Percentiles rank a stretch among this genome's conserved stretches.
Conservation (phyloP, 805 yeast genomes). For the Starmerella vitae region DNA sequence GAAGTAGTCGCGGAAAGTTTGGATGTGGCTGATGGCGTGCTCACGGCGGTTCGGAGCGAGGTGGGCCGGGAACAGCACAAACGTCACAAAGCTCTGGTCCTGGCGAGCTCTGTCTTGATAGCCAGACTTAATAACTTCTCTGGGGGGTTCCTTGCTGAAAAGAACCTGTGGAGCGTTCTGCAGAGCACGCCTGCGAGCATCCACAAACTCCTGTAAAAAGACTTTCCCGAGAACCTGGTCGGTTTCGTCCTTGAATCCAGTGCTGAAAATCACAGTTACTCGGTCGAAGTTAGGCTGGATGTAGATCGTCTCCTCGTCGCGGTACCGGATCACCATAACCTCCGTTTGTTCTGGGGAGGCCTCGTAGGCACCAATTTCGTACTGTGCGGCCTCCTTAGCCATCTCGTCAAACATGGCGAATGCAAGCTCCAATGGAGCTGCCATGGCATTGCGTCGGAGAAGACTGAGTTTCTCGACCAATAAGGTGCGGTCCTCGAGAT, state of each 20-base stretch:
- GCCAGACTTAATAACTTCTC: slow-evolving; percentile 47
- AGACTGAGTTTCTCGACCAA: slow-evolving; percentile 55
- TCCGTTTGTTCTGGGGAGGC: slow-evolving; percentile 38
- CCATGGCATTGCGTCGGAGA: slow-evolving; percentile 73
- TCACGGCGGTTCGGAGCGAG: slow-evolving; percentile 62
- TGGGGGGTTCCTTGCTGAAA: slow-evolving; percentile 82
- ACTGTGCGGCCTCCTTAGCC: slow-evolving; percentile 29
- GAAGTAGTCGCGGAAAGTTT: slow-evolving; percentile 88
- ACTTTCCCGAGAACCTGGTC: slow-evolving; percentile 45
- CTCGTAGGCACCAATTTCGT: slow-evolving; percentile 24
- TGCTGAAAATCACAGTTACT: slow-evolving; percentile 90
- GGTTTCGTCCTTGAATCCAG: slow-evolving; percentile 90
- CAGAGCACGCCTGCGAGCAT: slow-evolving; percentile 86
- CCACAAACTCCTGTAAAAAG: slow-evolving; percentile 60
- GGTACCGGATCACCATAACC: slow-evolving; percentile 61
- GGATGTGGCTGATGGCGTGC: slow-evolving; percentile 80
- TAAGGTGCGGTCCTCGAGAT: slow-evolving; percentile 35
- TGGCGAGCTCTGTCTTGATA: slow-evolving; percentile 31
- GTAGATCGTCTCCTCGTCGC: slow-evolving; percentile 86
- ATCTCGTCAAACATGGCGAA: slow-evolving; percentile 65
- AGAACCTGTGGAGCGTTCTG: slow-evolving; percentile 98
- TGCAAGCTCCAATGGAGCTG: slow-evolving; percentile 85
- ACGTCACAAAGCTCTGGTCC: slow-evolving; percentile 37
- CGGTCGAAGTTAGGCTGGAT: slow-evolving; percentile 89
- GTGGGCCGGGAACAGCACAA: slow-evolving; percentile 39